These are phyloP conservation scores for Schizosaccharomyces versatilis DNA, from an alignment of 1,139 yeast species.

Conservation along the genomic window DNA sequence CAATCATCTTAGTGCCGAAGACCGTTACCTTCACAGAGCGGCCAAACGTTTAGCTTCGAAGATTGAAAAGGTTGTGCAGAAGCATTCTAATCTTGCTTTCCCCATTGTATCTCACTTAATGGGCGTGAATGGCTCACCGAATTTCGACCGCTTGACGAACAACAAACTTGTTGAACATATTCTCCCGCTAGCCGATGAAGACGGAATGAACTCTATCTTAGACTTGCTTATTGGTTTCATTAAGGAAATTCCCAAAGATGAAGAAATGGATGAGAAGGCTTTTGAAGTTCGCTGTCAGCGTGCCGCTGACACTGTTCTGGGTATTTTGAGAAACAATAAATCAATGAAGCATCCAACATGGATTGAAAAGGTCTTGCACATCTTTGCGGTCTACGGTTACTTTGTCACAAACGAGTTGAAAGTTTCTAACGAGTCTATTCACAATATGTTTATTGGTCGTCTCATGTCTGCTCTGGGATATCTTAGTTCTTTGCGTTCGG, in stretches of 20 bases:
- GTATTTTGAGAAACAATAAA: not conserved
- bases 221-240: conserved; percentile 18
- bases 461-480: conserved; percentile 5
- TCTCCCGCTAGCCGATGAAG: conserved; percentile 14
- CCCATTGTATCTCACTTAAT: conserved; percentile 1
- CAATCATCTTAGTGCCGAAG: conserved; percentile 50
- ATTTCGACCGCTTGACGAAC: conserved; percentile 61
- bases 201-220: conserved; percentile 18
- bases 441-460: conserved; percentile 3
- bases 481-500: conserved; percentile 2
- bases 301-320: conserved; percentile 42
- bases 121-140: conserved; percentile 35
- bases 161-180: conserved; percentile 44
- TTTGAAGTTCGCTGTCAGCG: conserved; percentile 36
- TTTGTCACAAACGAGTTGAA: not conserved
- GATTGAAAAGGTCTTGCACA: not conserved
- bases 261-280: conserved; percentile 18
- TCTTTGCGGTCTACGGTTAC: not conserved
- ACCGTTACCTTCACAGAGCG: conserved; percentile 44
- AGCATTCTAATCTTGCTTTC: not conserved
- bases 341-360: not conserved
- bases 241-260: conserved; percentile 12
- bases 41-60: conserved; percentile 22
- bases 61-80: not conserved
- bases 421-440: conserved; percentile 3